Conservation (phyloP, 495 filamentous ascomycete species). For the Extremus antarcticus region DNA sequence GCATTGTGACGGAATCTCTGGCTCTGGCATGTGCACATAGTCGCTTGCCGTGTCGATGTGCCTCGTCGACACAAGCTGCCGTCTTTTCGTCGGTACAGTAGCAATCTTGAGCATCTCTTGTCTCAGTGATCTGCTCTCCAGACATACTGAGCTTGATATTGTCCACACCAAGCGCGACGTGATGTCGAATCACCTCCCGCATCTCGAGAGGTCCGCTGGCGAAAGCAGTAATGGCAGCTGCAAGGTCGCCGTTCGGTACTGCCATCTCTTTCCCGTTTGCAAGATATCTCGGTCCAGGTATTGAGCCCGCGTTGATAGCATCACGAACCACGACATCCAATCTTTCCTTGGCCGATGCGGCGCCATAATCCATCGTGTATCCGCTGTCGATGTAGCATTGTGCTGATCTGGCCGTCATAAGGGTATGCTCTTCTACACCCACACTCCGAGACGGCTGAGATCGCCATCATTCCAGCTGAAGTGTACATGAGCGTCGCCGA, state of each 20-base stretch:
- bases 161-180: conserved; percentile 38
- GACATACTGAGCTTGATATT: conserved; percentile 45
- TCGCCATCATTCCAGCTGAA: conserved; percentile 40
- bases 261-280: conserved; percentile 43
- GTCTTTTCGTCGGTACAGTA: conserved; percentile 41
- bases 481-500: conserved; percentile 42
- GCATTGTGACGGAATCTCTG: conserved; percentile 38
- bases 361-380: conserved; percentile 41
- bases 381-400: conserved; percentile 39
- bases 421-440: conserved; percentile 39
- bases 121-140: conserved; percentile 38
- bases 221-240: conserved; percentile 38
- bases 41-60: conserved; percentile 33
- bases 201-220: conserved; percentile 39
- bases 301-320: conserved; percentile 43
- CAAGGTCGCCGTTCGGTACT: conserved; percentile 33
- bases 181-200: conserved; percentile 36
- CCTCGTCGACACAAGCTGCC: conserved; percentile 42
- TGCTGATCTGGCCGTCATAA: conserved; percentile 35
- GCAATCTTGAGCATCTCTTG: conserved; percentile 36
- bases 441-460: conserved; percentile 32
- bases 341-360: conserved; percentile 40
- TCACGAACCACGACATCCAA: conserved; percentile 42
- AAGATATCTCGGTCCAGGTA: conserved; percentile 41
- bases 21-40: conserved; percentile 43